Evolutionary conservation across 306 rosid species (phyloP).

Genomic region (Neltuma alba): DNA sequence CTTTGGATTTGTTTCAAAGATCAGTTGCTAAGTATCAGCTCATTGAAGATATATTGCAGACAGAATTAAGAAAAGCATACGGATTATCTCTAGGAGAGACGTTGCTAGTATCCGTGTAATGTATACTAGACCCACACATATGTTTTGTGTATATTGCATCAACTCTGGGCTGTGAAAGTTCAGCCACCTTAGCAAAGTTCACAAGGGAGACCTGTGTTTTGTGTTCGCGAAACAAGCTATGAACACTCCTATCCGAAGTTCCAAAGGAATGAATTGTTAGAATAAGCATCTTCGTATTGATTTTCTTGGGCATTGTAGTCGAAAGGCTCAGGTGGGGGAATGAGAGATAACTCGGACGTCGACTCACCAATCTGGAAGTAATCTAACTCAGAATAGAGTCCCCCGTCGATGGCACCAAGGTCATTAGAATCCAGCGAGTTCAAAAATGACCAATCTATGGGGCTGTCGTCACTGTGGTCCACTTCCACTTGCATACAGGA

Average conservation of each 20-base stretch:
- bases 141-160: background rate
- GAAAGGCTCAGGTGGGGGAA: background rate
- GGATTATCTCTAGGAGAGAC: background rate
- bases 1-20: background rate
- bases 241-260: slow-evolving; percentile 44
- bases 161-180: background rate
- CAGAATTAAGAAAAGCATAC: background rate
- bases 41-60: background rate
- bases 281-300: slow-evolving; percentile 36
- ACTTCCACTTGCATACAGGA: background rate
- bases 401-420: slow-evolving; percentile 11
- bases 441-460: slow-evolving; percentile 54
- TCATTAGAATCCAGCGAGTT: slow-evolving; percentile 41
- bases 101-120: background rate
- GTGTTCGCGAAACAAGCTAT: background rate
- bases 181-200: background rate
- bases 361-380: slow-evolving; percentile 37
- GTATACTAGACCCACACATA: background rate
- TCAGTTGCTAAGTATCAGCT: background rate
- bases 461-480: background rate
- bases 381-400: slow-evolving; percentile 26
- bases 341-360: slow-evolving; percentile 2
- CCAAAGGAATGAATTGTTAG: slow-evolving; percentile 63
- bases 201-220: background rate
- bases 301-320: slow-evolving; percentile 25